A percentile compares a stretch with the other conserved stretches of the same genome.
Conservation (phyloP, 345 rosid species). For the Aquilaria malaccensis region DNA sequence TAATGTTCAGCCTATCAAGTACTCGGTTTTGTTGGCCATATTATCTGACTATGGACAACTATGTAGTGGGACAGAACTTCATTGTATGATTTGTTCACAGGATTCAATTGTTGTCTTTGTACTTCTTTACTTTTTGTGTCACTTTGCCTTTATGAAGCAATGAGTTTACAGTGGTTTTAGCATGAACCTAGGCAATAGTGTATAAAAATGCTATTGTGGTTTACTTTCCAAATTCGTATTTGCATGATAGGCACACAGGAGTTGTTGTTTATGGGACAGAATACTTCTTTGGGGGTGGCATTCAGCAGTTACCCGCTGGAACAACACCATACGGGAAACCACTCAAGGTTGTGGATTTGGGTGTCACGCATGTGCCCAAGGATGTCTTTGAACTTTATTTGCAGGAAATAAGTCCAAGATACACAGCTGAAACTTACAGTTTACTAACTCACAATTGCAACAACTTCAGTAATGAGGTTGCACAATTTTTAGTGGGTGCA, state of each 20-base stretch:
- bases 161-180: too few relatives aligned
- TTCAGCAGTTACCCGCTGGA: constrained; percentile 60
- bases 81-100: too few relatives aligned
- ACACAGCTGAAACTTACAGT: constrained; percentile 75
- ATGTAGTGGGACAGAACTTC: too few relatives aligned
- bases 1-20: too few relatives aligned
- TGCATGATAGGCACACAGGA: constrained; percentile 78
- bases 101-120: background rate
- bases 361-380: constrained; percentile 73
- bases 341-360: constrained; percentile 59
- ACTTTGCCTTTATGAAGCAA: background rate
- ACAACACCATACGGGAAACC: constrained; percentile 77
- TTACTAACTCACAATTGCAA: constrained; percentile 87
- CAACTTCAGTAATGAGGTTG: constrained; percentile 86
- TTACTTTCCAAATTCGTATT: constrained; percentile 3
- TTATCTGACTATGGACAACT: too few relatives aligned
- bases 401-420: constrained; percentile 80
- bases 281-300: constrained; percentile 89
- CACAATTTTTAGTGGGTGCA: constrained; percentile 83
- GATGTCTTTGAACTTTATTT: constrained; percentile 88
- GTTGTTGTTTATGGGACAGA: constrained; percentile 76
- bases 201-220: background rate
- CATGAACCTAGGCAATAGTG: background rate
- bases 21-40: too few relatives aligned
- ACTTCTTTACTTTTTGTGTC: background rate